Evolutionary conservation across 2,329 filamentous ascomycete genomes (phyloP).

Genomic region (Cyanodermella asteris): DNA sequence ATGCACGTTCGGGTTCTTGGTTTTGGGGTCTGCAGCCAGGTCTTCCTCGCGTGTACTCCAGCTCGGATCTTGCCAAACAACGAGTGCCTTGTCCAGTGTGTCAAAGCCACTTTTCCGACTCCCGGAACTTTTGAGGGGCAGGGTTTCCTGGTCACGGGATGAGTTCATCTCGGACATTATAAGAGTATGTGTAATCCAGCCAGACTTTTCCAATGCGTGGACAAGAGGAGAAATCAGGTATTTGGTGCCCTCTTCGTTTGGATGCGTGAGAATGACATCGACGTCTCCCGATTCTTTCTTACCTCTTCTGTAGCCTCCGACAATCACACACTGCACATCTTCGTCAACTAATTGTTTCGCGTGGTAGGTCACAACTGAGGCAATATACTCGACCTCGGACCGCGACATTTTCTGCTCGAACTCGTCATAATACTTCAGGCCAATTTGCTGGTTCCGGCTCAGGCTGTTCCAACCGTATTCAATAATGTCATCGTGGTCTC

Average conservation of each 20-base stretch:
- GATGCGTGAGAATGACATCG: slow-evolving; percentile 67
- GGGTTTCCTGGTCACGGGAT: slow-evolving; percentile 45
- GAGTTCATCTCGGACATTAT: slow-evolving; percentile 47
- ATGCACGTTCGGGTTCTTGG: slow-evolving; percentile 51
- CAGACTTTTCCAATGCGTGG: slow-evolving; percentile 40
- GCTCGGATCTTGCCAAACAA: slow-evolving; percentile 66
- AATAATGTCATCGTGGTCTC: slow-evolving; percentile 65
- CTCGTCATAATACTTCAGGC: slow-evolving; percentile 82
- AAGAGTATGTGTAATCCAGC: slow-evolving; percentile 65
- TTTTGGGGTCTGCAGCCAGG: slow-evolving; percentile 11
- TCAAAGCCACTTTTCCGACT: slow-evolving; percentile 48
- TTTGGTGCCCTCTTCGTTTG: slow-evolving; percentile 42
- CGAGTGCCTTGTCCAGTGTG: slow-evolving; percentile 71
- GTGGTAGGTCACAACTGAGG: slow-evolving; percentile 37
- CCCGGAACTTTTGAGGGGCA: slow-evolving; percentile 18
- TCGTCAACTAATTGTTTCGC: slow-evolving; percentile 38
- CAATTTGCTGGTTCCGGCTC: slow-evolving; percentile 71
- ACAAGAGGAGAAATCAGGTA: slow-evolving; percentile 56
- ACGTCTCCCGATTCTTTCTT: slow-evolving; percentile 59
- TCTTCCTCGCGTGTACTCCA: slow-evolving; percentile 20
- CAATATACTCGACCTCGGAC: slow-evolving; percentile 50
- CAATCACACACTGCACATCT: slow-evolving; percentile 38
- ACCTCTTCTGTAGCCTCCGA: slow-evolving; percentile 64
- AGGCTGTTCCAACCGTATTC: slow-evolving; percentile 59
- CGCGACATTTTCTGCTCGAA: slow-evolving; percentile 52